phyloP scores from a whole-genome alignment of 228 moss, liverwort and hornwort species.

The Sphagnum fallax region DNA sequence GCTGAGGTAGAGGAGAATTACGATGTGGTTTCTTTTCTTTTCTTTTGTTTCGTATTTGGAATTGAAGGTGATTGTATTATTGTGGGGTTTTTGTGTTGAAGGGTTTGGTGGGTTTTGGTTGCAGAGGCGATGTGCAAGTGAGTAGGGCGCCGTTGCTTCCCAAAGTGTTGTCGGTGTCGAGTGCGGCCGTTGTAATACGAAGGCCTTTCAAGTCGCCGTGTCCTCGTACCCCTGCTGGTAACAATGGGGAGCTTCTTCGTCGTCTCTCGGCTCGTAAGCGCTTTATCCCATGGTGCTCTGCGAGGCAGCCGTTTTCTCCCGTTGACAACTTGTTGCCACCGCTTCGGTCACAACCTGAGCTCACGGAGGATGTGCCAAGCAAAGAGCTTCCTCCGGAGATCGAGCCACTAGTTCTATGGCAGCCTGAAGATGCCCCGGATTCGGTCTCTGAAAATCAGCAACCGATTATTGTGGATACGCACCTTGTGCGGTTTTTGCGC shows the following conservation, averaged over 20 bases:
- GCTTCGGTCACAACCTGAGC: conserved; percentile 25
- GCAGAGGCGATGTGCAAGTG: conserved; percentile 83
- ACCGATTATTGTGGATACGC: conserved; percentile 69
- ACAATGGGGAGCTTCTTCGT: conserved; percentile 64
- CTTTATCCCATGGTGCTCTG: conserved; percentile 82
- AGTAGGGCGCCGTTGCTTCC: conserved; percentile 80
- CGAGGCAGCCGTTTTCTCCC: conserved; percentile 51
- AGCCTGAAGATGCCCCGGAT: conserved; percentile 50
- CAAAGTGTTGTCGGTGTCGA: conserved; percentile 76
- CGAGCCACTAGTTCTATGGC: conserved; percentile 89
- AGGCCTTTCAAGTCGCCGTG: conserved; percentile 91
- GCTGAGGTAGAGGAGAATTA: conserved; percentile 34
- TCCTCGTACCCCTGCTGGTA: conserved; percentile 38
- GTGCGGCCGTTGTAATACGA: conserved; percentile 79
- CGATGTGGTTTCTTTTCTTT: neutral
- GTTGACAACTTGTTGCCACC: conserved; percentile 49
- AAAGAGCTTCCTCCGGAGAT: conserved; percentile 78
- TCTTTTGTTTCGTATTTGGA: neutral
- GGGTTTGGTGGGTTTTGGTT: neutral
- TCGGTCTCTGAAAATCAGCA: conserved; percentile 33
- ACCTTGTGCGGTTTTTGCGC: conserved; percentile 73
- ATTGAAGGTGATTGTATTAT: neutral
- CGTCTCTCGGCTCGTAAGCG: conserved; percentile 86
- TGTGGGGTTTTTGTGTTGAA: conserved; percentile 1
- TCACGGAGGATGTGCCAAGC: conserved; percentile 27